phyloP scores from a whole-genome alignment of 345 rosid genomes.

The Heritiera fomes region DNA sequence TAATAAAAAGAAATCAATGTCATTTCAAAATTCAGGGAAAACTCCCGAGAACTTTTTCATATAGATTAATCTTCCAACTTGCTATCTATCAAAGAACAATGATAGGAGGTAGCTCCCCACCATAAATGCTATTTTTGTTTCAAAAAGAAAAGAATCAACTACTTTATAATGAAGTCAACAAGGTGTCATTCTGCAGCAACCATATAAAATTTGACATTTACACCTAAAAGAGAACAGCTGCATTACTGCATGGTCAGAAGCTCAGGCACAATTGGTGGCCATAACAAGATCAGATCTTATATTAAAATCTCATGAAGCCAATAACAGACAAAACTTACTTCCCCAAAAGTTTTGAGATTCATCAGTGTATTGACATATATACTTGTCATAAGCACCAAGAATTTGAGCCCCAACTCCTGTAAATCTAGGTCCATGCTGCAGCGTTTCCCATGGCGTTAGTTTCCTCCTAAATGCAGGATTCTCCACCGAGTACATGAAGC shows the following conservation, averaged over 20 bases:
- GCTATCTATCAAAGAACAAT: neutral
- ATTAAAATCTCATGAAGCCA: neutral
- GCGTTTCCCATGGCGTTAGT: slow-evolving; percentile 51
- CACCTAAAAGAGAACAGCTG: neutral
- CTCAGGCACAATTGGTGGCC: neutral
- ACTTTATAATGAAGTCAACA: neutral
- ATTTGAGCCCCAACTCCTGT: slow-evolving; percentile 95
- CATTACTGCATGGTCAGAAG: neutral
- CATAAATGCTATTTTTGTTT: slow-evolving; percentile 1
- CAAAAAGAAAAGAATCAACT: neutral
- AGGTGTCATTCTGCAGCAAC: neutral
- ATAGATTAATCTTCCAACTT: neutral
- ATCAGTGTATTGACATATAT: slow-evolving; percentile 63
- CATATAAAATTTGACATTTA: neutral
- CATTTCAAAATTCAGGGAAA: neutral
- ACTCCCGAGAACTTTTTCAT: neutral
- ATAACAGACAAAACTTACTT: slow-evolving; percentile 45
- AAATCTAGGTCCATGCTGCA: slow-evolving; percentile 64
- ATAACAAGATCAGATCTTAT: neutral
- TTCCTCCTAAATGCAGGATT: slow-evolving; percentile 68
- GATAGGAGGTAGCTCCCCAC: neutral
- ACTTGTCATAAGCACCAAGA: slow-evolving; percentile 87
- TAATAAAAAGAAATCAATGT: neutral
- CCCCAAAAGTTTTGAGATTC: slow-evolving; percentile 92
- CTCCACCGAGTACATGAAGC: slow-evolving; percentile 91